A percentile compares a stretch with the other conserved stretches of the same genome.
phyloP scores from a whole-genome alignment of 768 basidiomycete genomes.

The Punctularia strigosozonata region DNA sequence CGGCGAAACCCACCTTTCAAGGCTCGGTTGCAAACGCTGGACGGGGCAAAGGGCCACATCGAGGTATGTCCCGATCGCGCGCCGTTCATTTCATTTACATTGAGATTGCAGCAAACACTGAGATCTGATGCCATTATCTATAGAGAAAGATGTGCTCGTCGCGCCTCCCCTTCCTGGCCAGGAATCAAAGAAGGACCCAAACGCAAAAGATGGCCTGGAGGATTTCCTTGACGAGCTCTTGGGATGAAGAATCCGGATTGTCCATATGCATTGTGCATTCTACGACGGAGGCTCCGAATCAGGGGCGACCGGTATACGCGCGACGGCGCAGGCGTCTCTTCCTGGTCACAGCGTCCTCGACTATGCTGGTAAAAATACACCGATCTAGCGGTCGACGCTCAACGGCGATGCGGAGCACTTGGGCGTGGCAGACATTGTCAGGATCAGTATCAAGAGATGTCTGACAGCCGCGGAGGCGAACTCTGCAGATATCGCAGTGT shows the following conservation, averaged over 20 bases:
- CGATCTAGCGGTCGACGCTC: background rate
- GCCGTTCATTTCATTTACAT: background rate
- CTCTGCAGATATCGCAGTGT: too few species aligned
- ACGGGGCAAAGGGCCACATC: slow-evolving; percentile 21
- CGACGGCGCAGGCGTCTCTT: background rate
- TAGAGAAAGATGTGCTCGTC: slow-evolving; percentile 25
- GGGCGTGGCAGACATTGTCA: background rate
- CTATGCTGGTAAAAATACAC: background rate
- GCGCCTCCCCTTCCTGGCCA: slow-evolving; percentile 44
- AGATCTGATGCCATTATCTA: background rate
- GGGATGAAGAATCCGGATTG: slow-evolving; percentile 14
- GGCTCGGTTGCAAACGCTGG: background rate
- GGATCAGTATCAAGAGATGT: background rate
- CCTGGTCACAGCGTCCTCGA: background rate
- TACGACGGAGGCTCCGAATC: background rate
- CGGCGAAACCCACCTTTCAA: slow-evolving; percentile 25
- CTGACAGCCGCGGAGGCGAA: background rate
- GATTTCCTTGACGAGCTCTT: slow-evolving; percentile 62
- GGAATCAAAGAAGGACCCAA: slow-evolving; percentile 19
- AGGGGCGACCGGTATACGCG: background rate
- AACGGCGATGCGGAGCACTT: background rate
- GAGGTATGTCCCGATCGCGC: slow-evolving; percentile 17
- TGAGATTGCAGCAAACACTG: too few species aligned
- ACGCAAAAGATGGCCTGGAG: slow-evolving; percentile 50
- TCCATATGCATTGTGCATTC: background rate